Percentiles rank a stretch among this genome's conserved stretches.
Conservation (phyloP, 2,329 filamentous ascomycete species). For the Penicillium sp. region DNA sequence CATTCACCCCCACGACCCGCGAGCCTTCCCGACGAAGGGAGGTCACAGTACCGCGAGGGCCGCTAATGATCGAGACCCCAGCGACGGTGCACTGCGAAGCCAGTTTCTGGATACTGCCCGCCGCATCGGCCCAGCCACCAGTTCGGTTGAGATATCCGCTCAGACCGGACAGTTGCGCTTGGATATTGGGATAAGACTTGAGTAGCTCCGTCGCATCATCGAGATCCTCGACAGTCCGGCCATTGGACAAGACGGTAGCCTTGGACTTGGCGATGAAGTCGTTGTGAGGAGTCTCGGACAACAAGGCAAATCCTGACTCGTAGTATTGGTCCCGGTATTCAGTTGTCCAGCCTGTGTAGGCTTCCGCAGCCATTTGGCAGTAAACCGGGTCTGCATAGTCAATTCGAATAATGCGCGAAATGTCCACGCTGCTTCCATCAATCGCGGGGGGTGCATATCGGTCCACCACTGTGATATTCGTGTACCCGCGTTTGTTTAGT, state of each 20-base stretch:
- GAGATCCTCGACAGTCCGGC: constrained; percentile 37
- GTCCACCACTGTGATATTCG: constrained; percentile 51
- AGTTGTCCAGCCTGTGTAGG: constrained; percentile 59
- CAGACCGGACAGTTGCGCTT: constrained; percentile 61
- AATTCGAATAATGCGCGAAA: constrained; percentile 54
- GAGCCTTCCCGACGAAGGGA: constrained; percentile 26
- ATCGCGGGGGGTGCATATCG: constrained; percentile 49
- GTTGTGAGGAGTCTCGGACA: constrained; percentile 24
- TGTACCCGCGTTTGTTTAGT: constrained; percentile 54
- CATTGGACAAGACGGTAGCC: constrained; percentile 35
- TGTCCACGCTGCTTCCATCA: constrained; percentile 52
- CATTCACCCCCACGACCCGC: constrained; percentile 53
- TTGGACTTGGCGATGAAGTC: constrained; percentile 24
- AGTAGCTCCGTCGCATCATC: constrained; percentile 31
- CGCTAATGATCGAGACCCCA: constrained; percentile 44
- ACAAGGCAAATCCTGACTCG: constrained; percentile 27
- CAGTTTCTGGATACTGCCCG: constrained; percentile 43
- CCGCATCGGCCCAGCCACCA: constrained; percentile 77
- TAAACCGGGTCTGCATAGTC: constrained; percentile 78
- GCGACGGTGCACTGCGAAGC: constrained; percentile 23
- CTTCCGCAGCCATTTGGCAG: constrained; percentile 61
- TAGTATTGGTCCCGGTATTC: constrained; percentile 33
- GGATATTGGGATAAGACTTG: constrained; percentile 23
- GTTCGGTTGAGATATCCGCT: constrained; percentile 54
- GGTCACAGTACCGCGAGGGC: constrained; percentile 24